Percentiles rank a stretch among this genome's conserved stretches.
Conservation (phyloP, 1,139 yeast species). For the Zygosaccharomyces sapae region DNA sequence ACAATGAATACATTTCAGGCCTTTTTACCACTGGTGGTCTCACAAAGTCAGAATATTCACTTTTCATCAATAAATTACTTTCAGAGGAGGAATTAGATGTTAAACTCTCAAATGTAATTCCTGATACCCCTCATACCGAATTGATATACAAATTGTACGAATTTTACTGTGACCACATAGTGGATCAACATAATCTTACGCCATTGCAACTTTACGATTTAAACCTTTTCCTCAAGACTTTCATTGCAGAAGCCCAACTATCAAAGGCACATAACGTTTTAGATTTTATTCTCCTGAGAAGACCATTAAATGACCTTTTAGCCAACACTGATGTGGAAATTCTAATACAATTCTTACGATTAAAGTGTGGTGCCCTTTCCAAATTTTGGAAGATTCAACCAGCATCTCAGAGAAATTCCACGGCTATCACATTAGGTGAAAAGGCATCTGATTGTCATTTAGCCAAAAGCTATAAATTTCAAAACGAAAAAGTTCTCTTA, state of each 20-base stretch:
- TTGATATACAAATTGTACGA: slow-evolving; percentile 15
- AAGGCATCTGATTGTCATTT: slow-evolving; percentile 6
- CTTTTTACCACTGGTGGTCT: slow-evolving; percentile 11
- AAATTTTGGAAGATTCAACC: slow-evolving; percentile 18
- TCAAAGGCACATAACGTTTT: slow-evolving; percentile 28
- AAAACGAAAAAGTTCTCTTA: slow-evolving; percentile 16
- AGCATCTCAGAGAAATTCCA: neutral
- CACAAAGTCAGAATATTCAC: slow-evolving; percentile 15
- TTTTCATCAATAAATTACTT: slow-evolving; percentile 18
- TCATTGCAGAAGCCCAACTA: slow-evolving; percentile 23
- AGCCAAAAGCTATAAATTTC: slow-evolving; percentile 17
- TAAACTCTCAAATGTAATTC: slow-evolving; percentile 12
- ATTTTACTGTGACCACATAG: slow-evolving; percentile 14
- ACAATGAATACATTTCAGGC: slow-evolving; percentile 4
- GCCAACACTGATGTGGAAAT: slow-evolving; percentile 20
- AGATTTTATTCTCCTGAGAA: slow-evolving; percentile 17
- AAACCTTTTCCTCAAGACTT: slow-evolving; percentile 23
- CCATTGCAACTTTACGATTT: slow-evolving; percentile 25
- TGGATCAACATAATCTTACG: slow-evolving; percentile 9
- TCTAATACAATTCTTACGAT: slow-evolving; percentile 21
- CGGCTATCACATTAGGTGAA: slow-evolving; percentile 9
- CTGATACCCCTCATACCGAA: slow-evolving; percentile 16
- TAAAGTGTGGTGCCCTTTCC: slow-evolving; percentile 28
- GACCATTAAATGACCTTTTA: slow-evolving; percentile 14
- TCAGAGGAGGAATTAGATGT: slow-evolving; percentile 7